Evolutionary conservation across 2,329 filamentous ascomycete genomes (phyloP).

Genomic region (Cladorrhinum sp.): DNA sequence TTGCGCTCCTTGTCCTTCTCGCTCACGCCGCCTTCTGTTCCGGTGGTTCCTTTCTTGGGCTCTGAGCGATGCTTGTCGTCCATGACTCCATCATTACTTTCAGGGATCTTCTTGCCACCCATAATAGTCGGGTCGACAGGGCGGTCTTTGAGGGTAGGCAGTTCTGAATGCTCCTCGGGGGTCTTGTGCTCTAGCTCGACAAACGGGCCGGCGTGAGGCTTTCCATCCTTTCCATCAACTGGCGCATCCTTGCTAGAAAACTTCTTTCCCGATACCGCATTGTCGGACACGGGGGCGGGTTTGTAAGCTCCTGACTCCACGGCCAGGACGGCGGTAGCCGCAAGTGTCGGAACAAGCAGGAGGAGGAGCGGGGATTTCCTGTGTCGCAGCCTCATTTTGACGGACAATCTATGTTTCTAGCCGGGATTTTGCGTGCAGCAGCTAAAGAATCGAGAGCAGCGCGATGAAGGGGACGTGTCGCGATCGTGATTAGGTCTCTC

Average conservation of each 20-base stretch:
- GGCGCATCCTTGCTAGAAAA: slow-evolving; percentile 70
- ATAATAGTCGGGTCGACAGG: slow-evolving; percentile 51
- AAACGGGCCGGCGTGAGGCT: slow-evolving; percentile 83
- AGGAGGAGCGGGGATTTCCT: slow-evolving; percentile 55
- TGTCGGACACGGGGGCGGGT: slow-evolving; percentile 23
- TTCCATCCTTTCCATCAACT: slow-evolving; percentile 89
- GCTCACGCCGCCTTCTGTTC: slow-evolving; percentile 84
- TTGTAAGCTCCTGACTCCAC: slow-evolving; percentile 28
- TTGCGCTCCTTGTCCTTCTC: slow-evolving; percentile 79
- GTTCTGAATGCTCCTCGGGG: slow-evolving; percentile 36
- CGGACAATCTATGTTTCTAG: not conserved
- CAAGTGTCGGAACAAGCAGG: slow-evolving; percentile 57
- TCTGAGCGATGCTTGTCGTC: slow-evolving; percentile 74
- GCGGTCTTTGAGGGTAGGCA: slow-evolving; percentile 49
- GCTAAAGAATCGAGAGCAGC: not conserved
- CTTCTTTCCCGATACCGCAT: slow-evolving; percentile 32
- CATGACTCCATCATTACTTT: slow-evolving; percentile 81
- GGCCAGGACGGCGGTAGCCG: slow-evolving; percentile 41
- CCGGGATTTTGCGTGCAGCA: not conserved
- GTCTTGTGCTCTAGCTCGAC: slow-evolving; percentile 53
- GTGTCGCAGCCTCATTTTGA: slow-evolving; percentile 59
- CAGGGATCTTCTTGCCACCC: slow-evolving; percentile 60
- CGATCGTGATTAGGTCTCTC: not conserved
- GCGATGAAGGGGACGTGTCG: not conserved
- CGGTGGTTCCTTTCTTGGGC: slow-evolving; percentile 81